Base-by-base conservation (phyloP, 2,329 filamentous ascomycete genomes). In the Aureobasidium sp. region DNA sequence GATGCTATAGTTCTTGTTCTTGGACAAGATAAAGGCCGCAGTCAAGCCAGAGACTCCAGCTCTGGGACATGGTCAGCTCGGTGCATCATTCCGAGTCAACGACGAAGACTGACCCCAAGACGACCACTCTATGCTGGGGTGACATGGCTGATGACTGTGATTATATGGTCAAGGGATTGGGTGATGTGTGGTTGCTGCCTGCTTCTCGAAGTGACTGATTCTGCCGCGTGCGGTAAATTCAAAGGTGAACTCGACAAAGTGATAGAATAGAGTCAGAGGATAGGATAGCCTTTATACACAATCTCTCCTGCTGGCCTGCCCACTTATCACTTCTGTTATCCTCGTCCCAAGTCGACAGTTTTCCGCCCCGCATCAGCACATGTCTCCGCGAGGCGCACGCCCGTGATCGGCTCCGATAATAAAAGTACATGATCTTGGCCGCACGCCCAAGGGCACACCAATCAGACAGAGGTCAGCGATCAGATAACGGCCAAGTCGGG, bases 31-130 rank as follows among this genome's bases (percentile, higher is more conserved):
- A 27, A 87, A 77, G 39, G 86, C 86, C 1, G 84, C 87, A 2
- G 86, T 88, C 59, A 89, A 78, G 29, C 85, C 86, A 36, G 84
- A 79, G 6, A 89, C 85, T 51, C 86, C 86, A 57, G 86, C 86
- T 57, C 55, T 59, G 17, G 8, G 2, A 5, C 1, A 2, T 37
- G 17, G 41, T 59, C 55, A 59, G 55, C 43, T 84, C 87, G 46
- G 9, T 43, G 20, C 15, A 24, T 55, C 20, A 27, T 53, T 47
- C n/a, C 26, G 39, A 41, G 34, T 50, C n/a, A 27, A 59, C 46
- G 3, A 39, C 24, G n/a, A 13, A 36, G 52, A 62, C 75, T 71
- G 71, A 80, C 79, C 79, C 79, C 46, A 81, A 71, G 10, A 81
- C 76, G 5, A 80, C 76, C 44, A 82, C 74, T 55, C 75, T 76